A percentile compares a stretch with the other conserved stretches of the same genome.
Conservation (phyloP, 352 stramenopile species). For the Sclerospora graminicola region DNA sequence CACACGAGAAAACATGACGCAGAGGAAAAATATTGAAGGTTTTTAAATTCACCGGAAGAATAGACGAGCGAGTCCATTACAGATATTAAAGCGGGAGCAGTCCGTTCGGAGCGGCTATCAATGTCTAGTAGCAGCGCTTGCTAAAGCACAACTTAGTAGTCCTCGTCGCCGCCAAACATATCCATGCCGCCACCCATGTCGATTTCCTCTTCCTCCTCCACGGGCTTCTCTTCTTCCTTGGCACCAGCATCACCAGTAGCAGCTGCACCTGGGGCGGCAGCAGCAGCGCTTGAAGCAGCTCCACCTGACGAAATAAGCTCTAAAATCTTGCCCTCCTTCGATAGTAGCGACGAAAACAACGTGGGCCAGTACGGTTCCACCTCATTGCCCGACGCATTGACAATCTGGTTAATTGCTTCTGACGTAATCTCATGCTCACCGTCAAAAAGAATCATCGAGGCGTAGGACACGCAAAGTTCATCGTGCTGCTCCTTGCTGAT, state of each 20-base stretch:
- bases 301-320: conserved; percentile 72
- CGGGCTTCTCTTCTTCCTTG: conserved; percentile 43
- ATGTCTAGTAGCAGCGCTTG: conserved; percentile 19
- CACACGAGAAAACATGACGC: neutral
- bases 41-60: conserved; percentile 30
- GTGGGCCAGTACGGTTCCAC: conserved; percentile 80
- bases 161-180: conserved; percentile 46
- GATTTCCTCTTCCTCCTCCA: conserved; percentile 59
- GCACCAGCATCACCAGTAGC: conserved; percentile 29
- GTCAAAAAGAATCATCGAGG: conserved; percentile 78
- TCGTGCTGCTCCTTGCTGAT: conserved; percentile 83
- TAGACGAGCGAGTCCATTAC: conserved; percentile 41
- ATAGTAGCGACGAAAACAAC: conserved; percentile 59
- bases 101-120: conserved; percentile 15
- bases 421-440: conserved; percentile 76
- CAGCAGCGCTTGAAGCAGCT: conserved; percentile 27
- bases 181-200: conserved; percentile 62
- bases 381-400: conserved; percentile 73
- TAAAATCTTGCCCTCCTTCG: conserved; percentile 70
- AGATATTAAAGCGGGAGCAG: conserved; percentile 27
- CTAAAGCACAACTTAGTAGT: conserved; percentile 45
- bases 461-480: conserved; percentile 78
- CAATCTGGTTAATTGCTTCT: conserved; percentile 49
- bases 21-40: neutral
- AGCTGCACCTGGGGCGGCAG: conserved; percentile 26